Base-by-base conservation (phyloP, 2,329 filamentous ascomycete genomes). In the Diaporthe citrichinensis region DNA sequence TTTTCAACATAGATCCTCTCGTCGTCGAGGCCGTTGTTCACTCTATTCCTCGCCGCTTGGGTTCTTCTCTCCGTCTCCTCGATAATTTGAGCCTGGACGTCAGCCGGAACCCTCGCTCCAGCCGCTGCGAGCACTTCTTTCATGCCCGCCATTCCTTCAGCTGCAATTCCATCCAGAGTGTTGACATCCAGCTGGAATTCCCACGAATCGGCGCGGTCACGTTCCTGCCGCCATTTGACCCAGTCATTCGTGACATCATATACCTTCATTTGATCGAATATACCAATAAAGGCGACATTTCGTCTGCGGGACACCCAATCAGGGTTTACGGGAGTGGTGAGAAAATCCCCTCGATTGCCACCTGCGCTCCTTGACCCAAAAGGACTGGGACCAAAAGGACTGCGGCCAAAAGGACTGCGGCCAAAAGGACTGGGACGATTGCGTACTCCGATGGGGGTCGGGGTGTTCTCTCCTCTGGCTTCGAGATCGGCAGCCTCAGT, bases 1-100 rank as follows among this genome's bases (percentile, higher is more conserved):
- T 39, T 55, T 15, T 41, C 65, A 34, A 69, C 17, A 41, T 28
- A 69, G 15, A 12, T 39, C 9, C n/a, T 55, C 65, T 69, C 65
- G 49, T 69, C 65, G 4, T 5, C 34, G 34, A 69, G 65, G 12
- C 46, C 49, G 15, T 14, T 28, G 10, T 25, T 41, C 49, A 69
- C 49, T 25, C 2, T 55, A 6, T 28, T n/a, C 23, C 34, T 41
- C 4, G 34, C 10, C 23, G 12, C 65, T 17, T 28, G 34, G 49
- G 14, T 20, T 69, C 46, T 53, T 41, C n/a, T 23, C 31, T 39
- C 20, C n/a, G 34, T 34, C 55, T 41, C 65, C 31, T 25, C 23
- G n/a, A n/a, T 39, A 31, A 69, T 69, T 39, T 55, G 34, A 39
- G n/a, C 4, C 34, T 17, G 46, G 17, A 69, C 20, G 8, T 25